Evolutionary conservation across 2,329 filamentous ascomycete genomes (phyloP), one percentile per base, ranked within the genome.

Genomic region (Colletotrichum simmondsii): DNA sequence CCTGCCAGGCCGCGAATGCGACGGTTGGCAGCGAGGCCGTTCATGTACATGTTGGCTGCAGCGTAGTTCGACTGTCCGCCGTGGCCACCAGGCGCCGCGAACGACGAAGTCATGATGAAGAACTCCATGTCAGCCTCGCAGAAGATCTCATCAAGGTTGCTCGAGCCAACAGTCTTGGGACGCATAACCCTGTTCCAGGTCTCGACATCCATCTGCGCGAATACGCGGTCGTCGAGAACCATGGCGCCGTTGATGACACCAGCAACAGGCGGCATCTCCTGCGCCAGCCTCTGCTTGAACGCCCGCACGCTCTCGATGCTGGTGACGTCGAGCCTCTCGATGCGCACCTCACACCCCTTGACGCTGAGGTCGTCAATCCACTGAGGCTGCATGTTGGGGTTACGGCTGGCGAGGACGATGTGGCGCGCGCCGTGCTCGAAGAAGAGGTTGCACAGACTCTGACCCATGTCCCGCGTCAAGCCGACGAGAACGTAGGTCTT

Each of bases 41-140:
- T 75, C 80, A 88, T 83, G 77, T 81, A 89, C 12, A 74, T 73
- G 73, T 87, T 87, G 3, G 83, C 86, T 0, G 85, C 84, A 0
- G 79, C 76, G 71, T 89, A 89, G 74, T 83, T 86, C 3, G 80
- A 74, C 74, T 89, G 87, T 6, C 78, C 80, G 8, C 57, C 28
- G 59, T 80, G 81, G 3, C 83, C 83, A 5, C 77, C 66, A 4
- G 81, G 73, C 2, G 58, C 58, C 0, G 77, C 68, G 1, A 80
- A 30, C 0, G 83, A 84, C 1, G 80, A 81, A 60, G 83, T 79
- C 16, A 81, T 49, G 59, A 84, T 75, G 75, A 84, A 84, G 75
- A 83, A 84, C 57, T 84, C 82, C n/a, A 84, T 77, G 0, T 74
- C 37, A 1, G 70, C 52, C 7, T 78, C 61, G 28, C 65, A 49